Conservation (phyloP, 331 rosid genomes). For the Phaseolus coccineus region DNA sequence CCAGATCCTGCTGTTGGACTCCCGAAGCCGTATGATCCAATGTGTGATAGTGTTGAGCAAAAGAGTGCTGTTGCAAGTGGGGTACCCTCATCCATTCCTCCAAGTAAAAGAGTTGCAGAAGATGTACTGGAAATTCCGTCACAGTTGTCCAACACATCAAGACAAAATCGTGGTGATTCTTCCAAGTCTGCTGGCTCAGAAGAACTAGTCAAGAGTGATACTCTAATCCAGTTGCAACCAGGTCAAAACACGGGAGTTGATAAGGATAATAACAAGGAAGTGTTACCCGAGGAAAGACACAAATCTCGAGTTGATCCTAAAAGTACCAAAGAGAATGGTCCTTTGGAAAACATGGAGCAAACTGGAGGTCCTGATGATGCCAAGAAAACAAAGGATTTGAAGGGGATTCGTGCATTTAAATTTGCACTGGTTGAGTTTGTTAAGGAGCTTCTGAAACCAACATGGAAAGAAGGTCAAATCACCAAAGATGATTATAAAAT, state of each 20-base stretch:
- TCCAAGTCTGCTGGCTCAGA: constrained; percentile 48
- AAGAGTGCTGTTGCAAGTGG: constrained; percentile 57
- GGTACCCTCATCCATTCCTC: constrained; percentile 45
- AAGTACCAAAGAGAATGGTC: constrained; percentile 49
- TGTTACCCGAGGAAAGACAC: constrained; percentile 50
- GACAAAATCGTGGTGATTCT: constrained; percentile 49
- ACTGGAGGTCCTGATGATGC: constrained; percentile 49
- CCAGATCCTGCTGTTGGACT: constrained; percentile 57
- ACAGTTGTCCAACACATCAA: constrained; percentile 51
- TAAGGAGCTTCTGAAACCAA: constrained; percentile 90
- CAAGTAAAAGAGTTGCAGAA: constrained; percentile 47
- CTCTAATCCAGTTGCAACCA: constrained; percentile 51
- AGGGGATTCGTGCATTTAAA: constrained; percentile 78
- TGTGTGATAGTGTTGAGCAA: constrained; percentile 57
- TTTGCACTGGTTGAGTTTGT: constrained; percentile 89
- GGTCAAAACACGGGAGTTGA: constrained; percentile 44
- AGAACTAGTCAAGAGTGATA: constrained; percentile 51
- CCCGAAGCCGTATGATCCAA: constrained; percentile 63
- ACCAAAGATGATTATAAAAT: constrained; percentile 89
- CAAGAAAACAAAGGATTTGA: constrained; percentile 50
- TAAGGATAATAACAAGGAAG: constrained; percentile 54
- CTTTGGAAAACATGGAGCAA: constrained; percentile 44
- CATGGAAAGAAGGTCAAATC: constrained; percentile 96
- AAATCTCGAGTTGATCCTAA: constrained; percentile 55
- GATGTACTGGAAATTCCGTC: constrained; percentile 50